Base-by-base conservation (phyloP, 2,329 filamentous ascomycete species). In the Tricladium varicosporioides region DNA sequence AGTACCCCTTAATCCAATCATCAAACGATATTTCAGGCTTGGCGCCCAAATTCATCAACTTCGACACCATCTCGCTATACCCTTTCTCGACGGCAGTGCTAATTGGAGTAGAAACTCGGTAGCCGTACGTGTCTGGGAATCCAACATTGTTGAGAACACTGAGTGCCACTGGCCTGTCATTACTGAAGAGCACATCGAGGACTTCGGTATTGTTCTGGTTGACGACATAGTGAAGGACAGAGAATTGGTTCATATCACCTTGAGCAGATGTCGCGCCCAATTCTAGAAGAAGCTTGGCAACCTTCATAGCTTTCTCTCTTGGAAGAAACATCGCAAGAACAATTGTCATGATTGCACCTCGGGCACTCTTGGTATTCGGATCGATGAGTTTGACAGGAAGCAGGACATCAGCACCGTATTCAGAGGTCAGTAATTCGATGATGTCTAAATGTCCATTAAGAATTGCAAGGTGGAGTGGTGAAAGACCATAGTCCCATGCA, bases 381-480 rank as follows among this genome's bases (percentile, higher is more conserved):
- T 64, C 52, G 5, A 62, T 48, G 18, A 64, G 56, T 71, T 92
- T 92, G 68, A 94, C 78, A 0, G 91, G 90, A 18, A 91, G 75
- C 14, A 92, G 76, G 0, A 88, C 79, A 70, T 95, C 90, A 4
- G 90, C 89, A 7, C 89, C 91, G 66, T 90, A 94, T 60, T 86
- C 80, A 46, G 85, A 77, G 52, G 89, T 87, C 5, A 96, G 80
- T 19, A 84, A 71, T 56, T 86, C 82, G 13, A 93, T 88, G 10
- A 85, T 81, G 3, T 87, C 80, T 22, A 81, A 75, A 62, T 93
- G 86, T 0, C 89, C 90, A 58, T 84, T 82, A 1, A 89, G 70
- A 59, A 95, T 91, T 7, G 91, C 91, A 27, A 92, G 79, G 70
- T 96, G 91, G 5, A 95, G 77, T 1, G 91, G 84, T 11, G 87